Evolutionary conservation across 805 yeast genomes (phyloP).

Genomic region (Saccharomycopsis javanensis): DNA sequence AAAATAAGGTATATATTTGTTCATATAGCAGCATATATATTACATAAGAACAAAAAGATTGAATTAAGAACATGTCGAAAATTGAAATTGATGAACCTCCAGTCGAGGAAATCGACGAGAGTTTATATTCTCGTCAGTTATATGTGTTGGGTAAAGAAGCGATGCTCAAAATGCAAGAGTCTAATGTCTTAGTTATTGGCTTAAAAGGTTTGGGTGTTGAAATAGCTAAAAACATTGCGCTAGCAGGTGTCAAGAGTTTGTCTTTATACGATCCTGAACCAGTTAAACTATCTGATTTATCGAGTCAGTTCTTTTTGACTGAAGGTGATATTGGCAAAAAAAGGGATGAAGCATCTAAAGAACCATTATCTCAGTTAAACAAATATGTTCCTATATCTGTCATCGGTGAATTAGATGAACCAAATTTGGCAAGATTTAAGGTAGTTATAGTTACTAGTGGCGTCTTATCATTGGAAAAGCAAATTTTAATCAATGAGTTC

Average conservation of each 20-base stretch:
- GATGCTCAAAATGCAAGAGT: conserved; percentile 90
- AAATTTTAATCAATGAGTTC: conserved; percentile 60
- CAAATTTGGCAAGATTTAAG: conserved; percentile 49
- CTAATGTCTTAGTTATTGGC: conserved; percentile 88
- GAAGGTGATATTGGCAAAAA: conserved; percentile 66
- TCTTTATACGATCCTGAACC: conserved; percentile 74
- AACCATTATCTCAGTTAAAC: conserved; percentile 71
- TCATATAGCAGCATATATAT: background rate
- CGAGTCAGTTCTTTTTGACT: conserved; percentile 78
- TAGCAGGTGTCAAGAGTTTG: conserved; percentile 94
- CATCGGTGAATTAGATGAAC: conserved; percentile 43
- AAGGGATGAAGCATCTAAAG: conserved; percentile 64
- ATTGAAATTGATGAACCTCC: conserved; percentile 14
- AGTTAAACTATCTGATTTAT: conserved; percentile 60
- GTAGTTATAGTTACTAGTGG: conserved; percentile 79
- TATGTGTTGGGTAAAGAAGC: conserved; percentile 97
- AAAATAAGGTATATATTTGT: background rate
- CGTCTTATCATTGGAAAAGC: conserved; percentile 55
- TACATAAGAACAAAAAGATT: background rate
- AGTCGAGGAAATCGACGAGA: conserved; percentile 64
- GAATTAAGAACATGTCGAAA: background rate
- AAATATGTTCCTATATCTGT: conserved; percentile 81
- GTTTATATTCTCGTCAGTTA: conserved; percentile 91
- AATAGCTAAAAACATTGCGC: conserved; percentile 90
- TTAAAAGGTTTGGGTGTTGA: conserved; percentile 90